Conservation (phyloP, 345 rosid genomes). For the rapeseed (Brassica napus) region DNA sequence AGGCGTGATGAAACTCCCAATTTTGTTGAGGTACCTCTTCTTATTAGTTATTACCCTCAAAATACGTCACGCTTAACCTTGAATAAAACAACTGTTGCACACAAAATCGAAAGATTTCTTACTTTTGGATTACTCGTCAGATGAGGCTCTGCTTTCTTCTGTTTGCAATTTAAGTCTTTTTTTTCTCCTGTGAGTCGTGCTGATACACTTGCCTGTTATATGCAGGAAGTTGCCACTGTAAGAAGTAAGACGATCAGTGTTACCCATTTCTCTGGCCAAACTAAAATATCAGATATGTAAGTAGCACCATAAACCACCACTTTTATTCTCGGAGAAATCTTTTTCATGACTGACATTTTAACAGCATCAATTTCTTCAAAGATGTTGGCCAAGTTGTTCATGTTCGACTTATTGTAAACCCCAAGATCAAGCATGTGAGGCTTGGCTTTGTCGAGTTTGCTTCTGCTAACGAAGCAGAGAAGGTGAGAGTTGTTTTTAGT, state of each 20-base stretch:
- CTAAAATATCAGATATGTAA: neutral
- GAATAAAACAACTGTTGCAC: neutral
- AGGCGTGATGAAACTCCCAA: neutral
- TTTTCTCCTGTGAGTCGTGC: neutral
- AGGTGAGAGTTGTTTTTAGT: neutral
- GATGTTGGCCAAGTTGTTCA: neutral
- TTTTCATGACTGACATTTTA: neutral
- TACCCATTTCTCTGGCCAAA: neutral
- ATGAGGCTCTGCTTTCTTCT: neutral
- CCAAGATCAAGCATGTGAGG: neutral
- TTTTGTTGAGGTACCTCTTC: neutral
- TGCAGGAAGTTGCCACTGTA: neutral
- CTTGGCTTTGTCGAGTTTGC: slow-evolving; percentile 2
- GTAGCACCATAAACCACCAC: neutral
- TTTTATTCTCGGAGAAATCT: neutral
- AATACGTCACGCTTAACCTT: neutral
- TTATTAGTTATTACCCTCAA: neutral
- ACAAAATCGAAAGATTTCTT: neutral
- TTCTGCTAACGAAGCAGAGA: neutral
- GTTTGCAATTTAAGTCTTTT: neutral
- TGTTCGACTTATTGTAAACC: slow-evolving; percentile 1
- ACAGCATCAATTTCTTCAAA: neutral
- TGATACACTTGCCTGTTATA: neutral
- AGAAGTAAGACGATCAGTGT: neutral
- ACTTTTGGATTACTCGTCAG: neutral